These are phyloP conservation scores for Cutaneotrichosporon sp. DNA, from an alignment of 1,284 basidiomycete genomes.

Conservation along the genomic window DNA sequence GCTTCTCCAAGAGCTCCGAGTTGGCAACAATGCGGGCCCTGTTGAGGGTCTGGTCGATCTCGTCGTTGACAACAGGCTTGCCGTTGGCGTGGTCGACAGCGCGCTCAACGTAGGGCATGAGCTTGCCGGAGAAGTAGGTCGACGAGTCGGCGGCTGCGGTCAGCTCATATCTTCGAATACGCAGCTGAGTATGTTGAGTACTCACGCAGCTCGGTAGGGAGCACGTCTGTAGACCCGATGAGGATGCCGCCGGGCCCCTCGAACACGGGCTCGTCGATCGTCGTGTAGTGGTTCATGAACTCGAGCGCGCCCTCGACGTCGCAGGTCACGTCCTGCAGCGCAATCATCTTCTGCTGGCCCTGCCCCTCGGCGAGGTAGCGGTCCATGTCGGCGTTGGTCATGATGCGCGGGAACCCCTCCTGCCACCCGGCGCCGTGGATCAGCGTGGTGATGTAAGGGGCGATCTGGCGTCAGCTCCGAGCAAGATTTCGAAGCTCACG, in stretches of 20 bases:
- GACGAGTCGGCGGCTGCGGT: slow-evolving; percentile 66
- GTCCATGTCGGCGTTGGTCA: slow-evolving; percentile 67
- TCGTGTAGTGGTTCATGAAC: slow-evolving; percentile 72
- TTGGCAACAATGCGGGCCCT: slow-evolving; percentile 69
- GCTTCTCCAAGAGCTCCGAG: slow-evolving; percentile 61
- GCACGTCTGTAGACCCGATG: slow-evolving; percentile 84
- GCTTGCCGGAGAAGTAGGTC: slow-evolving; percentile 66
- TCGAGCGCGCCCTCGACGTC: slow-evolving; percentile 81
- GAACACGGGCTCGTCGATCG: slow-evolving; percentile 73
- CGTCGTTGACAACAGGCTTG: slow-evolving; percentile 34
- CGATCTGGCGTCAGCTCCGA: slow-evolving; percentile 59
- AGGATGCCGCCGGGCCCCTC: slow-evolving; percentile 60
- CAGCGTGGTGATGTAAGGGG: slow-evolving; percentile 78
- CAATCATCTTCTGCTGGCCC: slow-evolving; percentile 56
- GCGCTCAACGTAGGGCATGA: slow-evolving; percentile 66
- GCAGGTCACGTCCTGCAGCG: slow-evolving; percentile 82
- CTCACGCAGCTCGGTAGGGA: slow-evolving; percentile 74
- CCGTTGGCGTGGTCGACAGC: slow-evolving; percentile 51
- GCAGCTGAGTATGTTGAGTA: too few relatives aligned
- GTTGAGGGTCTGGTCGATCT: slow-evolving; percentile 58
- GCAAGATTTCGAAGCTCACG: slow-evolving; percentile 54
- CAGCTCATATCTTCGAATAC: too few relatives aligned
- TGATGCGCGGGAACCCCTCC: slow-evolving; percentile 70
- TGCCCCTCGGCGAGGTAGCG: slow-evolving; percentile 58
- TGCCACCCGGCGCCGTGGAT: slow-evolving; percentile 86